Evolutionary conservation across 352 stramenopile genomes (phyloP), one percentile per base, ranked within the genome.

Genomic region (Plasmopara viticola): DNA sequence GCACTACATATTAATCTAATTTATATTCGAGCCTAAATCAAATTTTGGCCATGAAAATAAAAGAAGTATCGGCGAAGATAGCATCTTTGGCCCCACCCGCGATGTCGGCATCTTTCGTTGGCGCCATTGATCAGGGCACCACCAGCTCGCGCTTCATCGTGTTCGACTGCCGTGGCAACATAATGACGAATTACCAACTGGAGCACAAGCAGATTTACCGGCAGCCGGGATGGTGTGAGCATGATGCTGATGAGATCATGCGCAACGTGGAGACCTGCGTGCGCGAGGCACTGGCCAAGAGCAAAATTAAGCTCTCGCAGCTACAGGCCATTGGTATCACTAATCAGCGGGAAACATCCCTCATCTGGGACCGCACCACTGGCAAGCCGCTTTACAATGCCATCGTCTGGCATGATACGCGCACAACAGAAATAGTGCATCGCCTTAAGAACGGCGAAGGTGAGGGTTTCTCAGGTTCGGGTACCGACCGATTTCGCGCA

Each of bases 331-430:
- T 99, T 42, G 97, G 97, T 45, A 99, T 99, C 66, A 99, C 97
- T 10, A 99, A 99, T 78, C 96, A 99, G 80, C 80, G 97, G 20
- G 97, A 99, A 80, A 99, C 96, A 9, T 96, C 95, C 5, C 56
- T 99, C 28, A 81, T 98, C 17, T 99, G 96, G 96, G 90, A 99
- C 77, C 94, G 88, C 64, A 40, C 63, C 56, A 98, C 96, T 7
- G 97, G 97, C 45, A 84, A 93, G 65, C 90, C 96, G n/a, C 90
- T 98, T 41, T 95, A 98, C 74, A 98, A 98, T 66, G 95, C 96
- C 29, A 98, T 99, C 60, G 96, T 99, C 17, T 99, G 97, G 97
- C 97, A 99, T 70, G 96, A 99, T 63, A 93, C 84, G 40, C 84
- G 97, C 31, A 98, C 95, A 6, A 73, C 78, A n/a, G 64, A 78